A percentile compares a stretch with the other conserved stretches of the same genome.
Conservation (phyloP, 2,329 filamentous ascomycete genomes). For the Chrysoporthe deuterocubensis region DNA sequence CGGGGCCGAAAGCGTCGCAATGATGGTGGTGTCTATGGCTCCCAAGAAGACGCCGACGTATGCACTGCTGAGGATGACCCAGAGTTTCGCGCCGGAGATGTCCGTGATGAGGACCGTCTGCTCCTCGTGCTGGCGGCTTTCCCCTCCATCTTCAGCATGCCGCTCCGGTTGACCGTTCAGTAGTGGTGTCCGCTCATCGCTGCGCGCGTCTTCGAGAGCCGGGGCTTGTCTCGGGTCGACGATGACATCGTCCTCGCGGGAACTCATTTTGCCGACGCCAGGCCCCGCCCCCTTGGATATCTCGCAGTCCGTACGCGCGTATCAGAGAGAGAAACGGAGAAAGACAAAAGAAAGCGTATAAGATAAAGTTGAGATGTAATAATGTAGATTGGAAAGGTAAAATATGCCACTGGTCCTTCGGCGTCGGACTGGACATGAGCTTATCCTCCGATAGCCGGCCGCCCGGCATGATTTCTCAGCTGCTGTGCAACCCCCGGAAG, state of each 20-base stretch:
- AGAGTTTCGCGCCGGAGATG: constrained; percentile 52
- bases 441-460: constrained; percentile 8
- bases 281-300: not conserved
- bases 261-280: constrained; percentile 4
- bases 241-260: constrained; percentile 10
- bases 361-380: not conserved
- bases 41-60: constrained; percentile 68
- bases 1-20: constrained; percentile 81
- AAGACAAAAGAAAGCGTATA: not conserved
- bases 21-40: constrained; percentile 76
- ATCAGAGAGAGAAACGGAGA: not conserved
- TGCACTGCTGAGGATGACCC: constrained; percentile 57
- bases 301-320: not conserved
- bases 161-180: constrained; percentile 21
- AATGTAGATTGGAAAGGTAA: not conserved
- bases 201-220: constrained; percentile 10
- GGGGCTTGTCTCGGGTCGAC: constrained; percentile 24
- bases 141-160: not conserved
- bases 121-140: constrained; percentile 39
- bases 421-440: not conserved
- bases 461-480: not conserved
- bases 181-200: constrained; percentile 29
- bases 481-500: not conserved
- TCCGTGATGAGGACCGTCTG: constrained; percentile 53
- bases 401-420: too few species aligned